A percentile compares a stretch with the other conserved stretches of the same genome.
Conservation (phyloP, 768 basidiomycete species). For the Trametes cinnabarina region DNA sequence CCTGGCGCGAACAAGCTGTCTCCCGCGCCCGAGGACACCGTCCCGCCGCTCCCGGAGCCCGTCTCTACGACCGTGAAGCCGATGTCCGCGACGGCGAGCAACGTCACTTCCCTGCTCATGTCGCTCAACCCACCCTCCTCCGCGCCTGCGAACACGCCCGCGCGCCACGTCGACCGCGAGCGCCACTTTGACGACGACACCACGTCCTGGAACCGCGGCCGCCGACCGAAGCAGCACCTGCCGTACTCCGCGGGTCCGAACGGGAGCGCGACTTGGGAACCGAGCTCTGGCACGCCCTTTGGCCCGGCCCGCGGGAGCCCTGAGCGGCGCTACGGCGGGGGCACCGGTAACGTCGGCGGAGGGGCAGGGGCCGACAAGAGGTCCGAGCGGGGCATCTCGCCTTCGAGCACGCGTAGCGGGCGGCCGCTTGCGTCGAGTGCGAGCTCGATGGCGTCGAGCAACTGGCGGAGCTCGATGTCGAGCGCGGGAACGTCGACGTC, state of each 20-base stretch:
- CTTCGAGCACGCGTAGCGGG: conserved; percentile 56
- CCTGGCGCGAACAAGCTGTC: conserved; percentile 13
- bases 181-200: conserved; percentile 6
- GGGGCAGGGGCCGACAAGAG: conserved; percentile 8
- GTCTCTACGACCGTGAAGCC: conserved; percentile 26
- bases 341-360: background rate
- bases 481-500: conserved; percentile 53
- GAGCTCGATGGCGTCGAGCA: conserved; percentile 61
- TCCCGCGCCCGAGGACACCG: conserved; percentile 16
- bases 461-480: conserved; percentile 78
- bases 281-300: conserved; percentile 16
- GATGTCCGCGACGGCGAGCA: conserved; percentile 71
- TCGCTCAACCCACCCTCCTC: conserved; percentile 50
- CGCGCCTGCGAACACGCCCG: conserved; percentile 5
- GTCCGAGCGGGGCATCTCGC: conserved; percentile 38
- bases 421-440: conserved; percentile 55
- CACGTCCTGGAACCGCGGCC: conserved; percentile 14
- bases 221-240: conserved; percentile 12
- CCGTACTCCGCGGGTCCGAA: conserved; percentile 14
- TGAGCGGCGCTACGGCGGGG: conserved; percentile 16
- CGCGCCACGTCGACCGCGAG: conserved; percentile 2
- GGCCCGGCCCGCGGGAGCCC: conserved; percentile 16
- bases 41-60: background rate
- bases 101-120: conserved; percentile 76
- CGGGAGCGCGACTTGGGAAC: conserved; percentile 21